Evolutionary conservation across 2,329 filamentous ascomycete species (phyloP).

Genomic region (Penicillium sp.): DNA sequence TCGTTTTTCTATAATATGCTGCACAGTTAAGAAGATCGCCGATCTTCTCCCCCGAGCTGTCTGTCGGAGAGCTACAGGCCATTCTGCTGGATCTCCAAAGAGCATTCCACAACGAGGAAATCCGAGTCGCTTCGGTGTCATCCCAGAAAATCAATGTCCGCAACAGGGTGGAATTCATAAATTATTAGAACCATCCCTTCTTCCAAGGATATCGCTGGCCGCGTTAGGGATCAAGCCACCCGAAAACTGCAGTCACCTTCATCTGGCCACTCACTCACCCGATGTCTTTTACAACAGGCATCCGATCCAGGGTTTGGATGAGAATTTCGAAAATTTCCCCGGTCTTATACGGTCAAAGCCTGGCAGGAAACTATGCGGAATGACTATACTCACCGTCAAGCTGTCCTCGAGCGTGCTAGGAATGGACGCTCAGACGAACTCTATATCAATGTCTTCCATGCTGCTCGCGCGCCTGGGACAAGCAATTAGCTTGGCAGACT

Average conservation of each 20-base stretch:
- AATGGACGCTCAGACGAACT: neutral
- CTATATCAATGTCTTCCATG: neutral
- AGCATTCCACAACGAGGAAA: neutral
- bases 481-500: too few relatives aligned
- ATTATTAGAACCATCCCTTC: conserved; percentile 1
- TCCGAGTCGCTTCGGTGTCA: neutral
- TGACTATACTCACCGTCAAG: too few relatives aligned
- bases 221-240: neutral
- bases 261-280: neutral
- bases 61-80: neutral
- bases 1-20: neutral
- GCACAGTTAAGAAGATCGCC: neutral
- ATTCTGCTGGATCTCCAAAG: neutral
- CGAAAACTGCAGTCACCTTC: neutral
- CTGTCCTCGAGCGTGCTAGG: too few relatives aligned
- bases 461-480: neutral
- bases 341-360: neutral
- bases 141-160: neutral
- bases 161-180: neutral
- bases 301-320: neutral
- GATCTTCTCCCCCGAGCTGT: neutral
- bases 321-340: neutral
- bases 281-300: neutral
- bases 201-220: neutral
- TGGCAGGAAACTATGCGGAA: neutral